Base-by-base conservation (phyloP, 768 basidiomycete genomes). In the Mycena indigotica region DNA sequence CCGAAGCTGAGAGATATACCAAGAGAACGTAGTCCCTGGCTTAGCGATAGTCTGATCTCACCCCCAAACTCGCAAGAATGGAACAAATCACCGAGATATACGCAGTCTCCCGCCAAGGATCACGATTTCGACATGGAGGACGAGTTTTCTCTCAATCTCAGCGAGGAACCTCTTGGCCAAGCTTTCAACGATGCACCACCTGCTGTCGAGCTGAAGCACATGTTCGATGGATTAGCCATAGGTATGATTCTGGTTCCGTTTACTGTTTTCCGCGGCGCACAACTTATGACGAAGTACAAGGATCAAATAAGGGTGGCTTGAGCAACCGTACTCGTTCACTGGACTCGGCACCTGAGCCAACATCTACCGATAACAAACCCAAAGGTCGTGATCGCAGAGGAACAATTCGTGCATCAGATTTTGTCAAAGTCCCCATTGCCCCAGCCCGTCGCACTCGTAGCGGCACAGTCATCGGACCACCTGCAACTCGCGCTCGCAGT, bases 321-420 rank as follows among this genome's bases (percentile, higher is more conserved):
- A 53, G 32, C 4, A 46, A 2, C 30, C 66, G 67, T 38, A 63
- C 67, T 3, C 66, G 60, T 46, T 69, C 70, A 24, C 56, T 72
- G 29, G 66, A 66, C 3, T 66, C 55, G 8, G 26, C 60, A 16
- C 28, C 57, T 5, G 38, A 48, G 0, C 35, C 55, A 8, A n/a
- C 44, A 15, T 32, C 56, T 23, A 45, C 28, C 24, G 56, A 52
- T 16, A 26, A 41, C 10, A 65, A 65, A 32, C 49, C 41, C 30
- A 40, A 70, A 55, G 62, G 71, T 54, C 61, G 70, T 40, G 66
- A 70, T 58, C 78, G 82, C 17, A 81, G 75, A 24, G 80, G 74
- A 58, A 84, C 78, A 52, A 84, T 77, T 65, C 81, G 75, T 51
- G 81, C 77, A 49, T 83, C 76, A n/a, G 80, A 80, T 60, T 77